Conservation (phyloP, 2,329 filamentous ascomycete species). For the Furcasterigmium sp. region DNA sequence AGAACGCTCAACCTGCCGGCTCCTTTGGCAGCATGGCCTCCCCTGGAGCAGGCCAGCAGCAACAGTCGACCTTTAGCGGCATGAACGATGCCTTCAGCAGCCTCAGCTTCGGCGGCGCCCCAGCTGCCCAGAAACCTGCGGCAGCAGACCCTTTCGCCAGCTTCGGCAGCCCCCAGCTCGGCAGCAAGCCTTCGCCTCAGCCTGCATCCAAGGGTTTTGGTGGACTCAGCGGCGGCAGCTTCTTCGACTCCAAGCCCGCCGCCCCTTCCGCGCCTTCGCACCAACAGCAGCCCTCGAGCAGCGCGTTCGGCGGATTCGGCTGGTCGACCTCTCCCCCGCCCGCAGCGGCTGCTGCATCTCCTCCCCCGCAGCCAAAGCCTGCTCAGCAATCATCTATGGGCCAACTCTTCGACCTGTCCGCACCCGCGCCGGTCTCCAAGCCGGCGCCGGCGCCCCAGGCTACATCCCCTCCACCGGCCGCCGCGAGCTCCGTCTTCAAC, state of each 20-base stretch:
- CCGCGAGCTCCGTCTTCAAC: constrained; percentile 70
- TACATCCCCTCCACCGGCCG: constrained; percentile 33
- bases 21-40: constrained; percentile 66
- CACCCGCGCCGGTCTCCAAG: constrained; percentile 36
- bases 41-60: constrained; percentile 42
- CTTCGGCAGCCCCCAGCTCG: constrained; percentile 35
- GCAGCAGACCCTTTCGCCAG: constrained; percentile 55
- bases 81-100: constrained; percentile 69
- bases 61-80: constrained; percentile 49
- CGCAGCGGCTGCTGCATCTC: constrained; percentile 22
- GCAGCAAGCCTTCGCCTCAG: constrained; percentile 25
- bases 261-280: constrained; percentile 46
- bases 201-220: constrained; percentile 37
- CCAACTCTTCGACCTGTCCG: constrained; percentile 76
- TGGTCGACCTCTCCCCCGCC: constrained; percentile 46
- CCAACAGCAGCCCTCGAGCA: constrained; percentile 47
- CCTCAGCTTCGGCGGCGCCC: constrained; percentile 45
- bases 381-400: constrained; percentile 55
- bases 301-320: constrained; percentile 63
- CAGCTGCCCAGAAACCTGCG: constrained; percentile 28
- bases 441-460: constrained; percentile 27
- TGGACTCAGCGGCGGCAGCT: constrained; percentile 65
- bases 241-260: constrained; percentile 73
- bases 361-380: constrained; percentile 28
- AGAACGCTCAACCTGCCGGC: constrained; percentile 46